phyloP scores from a whole-genome alignment of 2,329 filamentous ascomycete species.

The Ceratocystis albifundus region DNA sequence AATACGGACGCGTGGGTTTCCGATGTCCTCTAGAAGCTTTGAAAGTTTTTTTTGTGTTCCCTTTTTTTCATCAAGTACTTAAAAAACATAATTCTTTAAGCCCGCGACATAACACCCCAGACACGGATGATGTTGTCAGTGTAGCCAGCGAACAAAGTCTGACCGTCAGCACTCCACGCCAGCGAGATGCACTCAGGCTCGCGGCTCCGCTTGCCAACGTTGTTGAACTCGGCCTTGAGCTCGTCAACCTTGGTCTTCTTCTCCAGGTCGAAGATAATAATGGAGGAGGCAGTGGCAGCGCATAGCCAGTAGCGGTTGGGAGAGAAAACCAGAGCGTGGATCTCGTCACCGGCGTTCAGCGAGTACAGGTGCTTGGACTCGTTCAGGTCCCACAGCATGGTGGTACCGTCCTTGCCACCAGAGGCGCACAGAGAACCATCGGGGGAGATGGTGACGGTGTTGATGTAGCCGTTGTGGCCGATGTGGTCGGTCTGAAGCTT shows the following conservation, averaged over 20 bases:
- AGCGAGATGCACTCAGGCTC: slow-evolving; percentile 96
- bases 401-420: slow-evolving; percentile 98
- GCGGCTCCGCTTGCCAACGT: slow-evolving; percentile 96
- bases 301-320: slow-evolving; percentile 99
- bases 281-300: slow-evolving; percentile 90
- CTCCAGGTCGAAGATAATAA: slow-evolving; percentile 99
- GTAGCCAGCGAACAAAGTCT: slow-evolving; percentile 99
- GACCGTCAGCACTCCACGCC: slow-evolving; percentile 95
- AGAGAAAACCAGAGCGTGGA: slow-evolving; percentile 99
- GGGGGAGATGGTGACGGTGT: slow-evolving; percentile 99
- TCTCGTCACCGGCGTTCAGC: slow-evolving; percentile 95
- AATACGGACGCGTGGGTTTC: slow-evolving; percentile 17
- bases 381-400: slow-evolving; percentile 99
- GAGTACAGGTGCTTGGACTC: slow-evolving; percentile 99
- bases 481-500: slow-evolving; percentile 99
- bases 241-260: slow-evolving; percentile 99
- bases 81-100: slow-evolving; percentile 40
- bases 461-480: slow-evolving; percentile 99
- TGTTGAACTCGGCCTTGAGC: slow-evolving; percentile 90
- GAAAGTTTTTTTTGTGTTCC: slow-evolving; percentile 25
- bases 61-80: slow-evolving; percentile 24
- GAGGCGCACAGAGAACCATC: slow-evolving; percentile 98
- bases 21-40: slow-evolving; percentile 23
- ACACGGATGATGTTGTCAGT: slow-evolving; percentile 98
- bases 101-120: slow-evolving; percentile 95